A percentile compares a stretch with the other conserved stretches of the same genome.
Conservation (phyloP, 768 basidiomycete species). For the Infundibulicybe gibba region DNA sequence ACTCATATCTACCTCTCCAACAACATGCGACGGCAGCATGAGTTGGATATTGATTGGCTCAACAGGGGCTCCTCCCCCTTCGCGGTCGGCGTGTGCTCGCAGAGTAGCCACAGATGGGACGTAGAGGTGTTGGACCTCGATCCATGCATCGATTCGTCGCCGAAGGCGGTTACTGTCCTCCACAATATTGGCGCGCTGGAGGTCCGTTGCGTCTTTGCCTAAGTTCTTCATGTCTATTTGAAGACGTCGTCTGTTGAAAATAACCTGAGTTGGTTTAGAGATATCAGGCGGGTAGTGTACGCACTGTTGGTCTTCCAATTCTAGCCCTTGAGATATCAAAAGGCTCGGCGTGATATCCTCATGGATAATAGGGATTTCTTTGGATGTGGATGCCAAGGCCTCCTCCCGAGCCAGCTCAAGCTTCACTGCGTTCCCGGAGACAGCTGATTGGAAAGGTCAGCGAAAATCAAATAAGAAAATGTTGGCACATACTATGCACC, state of each 20-base stretch:
- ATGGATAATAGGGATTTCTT: neutral
- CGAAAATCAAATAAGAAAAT: neutral
- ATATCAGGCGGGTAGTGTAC: conserved; percentile 4
- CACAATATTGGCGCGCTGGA: conserved; percentile 23
- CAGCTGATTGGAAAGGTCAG: neutral
- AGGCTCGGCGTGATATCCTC: conserved; percentile 9
- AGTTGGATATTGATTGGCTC: conserved; percentile 1
- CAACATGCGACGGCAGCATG: conserved; percentile 2
- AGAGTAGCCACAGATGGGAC: conserved; percentile 14
- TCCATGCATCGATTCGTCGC: conserved; percentile 23
- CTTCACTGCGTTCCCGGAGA: conserved; percentile 4
- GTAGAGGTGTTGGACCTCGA: conserved; percentile 20
- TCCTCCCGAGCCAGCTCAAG: conserved; percentile 9
- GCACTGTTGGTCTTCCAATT: conserved; percentile 30
- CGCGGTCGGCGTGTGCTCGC: neutral
- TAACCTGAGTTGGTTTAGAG: neutral
- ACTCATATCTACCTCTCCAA: neutral
- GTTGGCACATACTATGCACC: neutral
- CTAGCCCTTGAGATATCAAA: conserved; percentile 23
- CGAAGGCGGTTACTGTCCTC: conserved; percentile 16
- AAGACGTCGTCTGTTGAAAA: conserved; percentile 14
- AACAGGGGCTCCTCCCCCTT: neutral
- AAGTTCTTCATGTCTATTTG: conserved; percentile 7
- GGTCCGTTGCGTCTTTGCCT: conserved; percentile 18
- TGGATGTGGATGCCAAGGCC: neutral